Percentiles rank a stretch among this genome's conserved stretches.
Conservation (phyloP, 2,329 filamentous ascomycete genomes). For the Xenosphaeropsis pyriputrescens region DNA sequence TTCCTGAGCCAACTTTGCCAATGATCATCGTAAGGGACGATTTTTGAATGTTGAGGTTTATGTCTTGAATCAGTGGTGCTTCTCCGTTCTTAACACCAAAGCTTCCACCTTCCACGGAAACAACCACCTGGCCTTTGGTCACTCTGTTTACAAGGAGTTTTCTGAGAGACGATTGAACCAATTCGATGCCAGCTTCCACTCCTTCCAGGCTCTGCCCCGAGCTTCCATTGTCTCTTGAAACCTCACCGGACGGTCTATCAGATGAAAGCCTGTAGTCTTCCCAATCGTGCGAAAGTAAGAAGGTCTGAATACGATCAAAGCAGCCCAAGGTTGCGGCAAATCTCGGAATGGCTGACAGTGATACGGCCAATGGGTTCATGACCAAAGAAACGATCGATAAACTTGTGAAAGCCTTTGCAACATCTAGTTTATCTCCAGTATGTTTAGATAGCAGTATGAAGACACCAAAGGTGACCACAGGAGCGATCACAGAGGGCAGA, state of each 20-base stretch:
- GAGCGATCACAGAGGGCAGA: constrained; percentile 1
- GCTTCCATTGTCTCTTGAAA: too few relatives aligned
- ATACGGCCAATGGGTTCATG: constrained; percentile 21
- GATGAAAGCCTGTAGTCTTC: constrained; percentile 9
- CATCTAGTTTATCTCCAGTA: constrained; percentile 7
- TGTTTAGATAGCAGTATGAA: constrained; percentile 17
- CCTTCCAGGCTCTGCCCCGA: too few relatives aligned
- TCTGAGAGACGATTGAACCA: too few relatives aligned
- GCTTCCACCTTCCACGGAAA: constrained; percentile 1
- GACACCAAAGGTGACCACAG: constrained; percentile 9
- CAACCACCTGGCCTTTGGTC: neutral
- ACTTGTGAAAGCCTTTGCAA: constrained; percentile 21
- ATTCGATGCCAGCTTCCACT: too few relatives aligned
- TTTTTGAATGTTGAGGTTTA: constrained; percentile 1
- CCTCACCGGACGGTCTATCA: constrained; percentile 4
- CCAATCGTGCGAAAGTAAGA: neutral
- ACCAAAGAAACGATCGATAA: constrained; percentile 25
- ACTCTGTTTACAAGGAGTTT: too few relatives aligned
- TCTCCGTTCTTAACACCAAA: constrained; percentile 2
- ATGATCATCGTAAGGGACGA: constrained; percentile 5
- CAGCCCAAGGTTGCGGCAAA: constrained; percentile 23
- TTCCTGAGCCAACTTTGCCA: constrained; percentile 15
- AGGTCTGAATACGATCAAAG: constrained; percentile 24
- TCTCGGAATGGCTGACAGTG: constrained; percentile 23
- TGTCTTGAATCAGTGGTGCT: constrained; percentile 1